phyloP scores from a whole-genome alignment of 2,329 filamentous ascomycete species.

The Ampelomyces quisqualis region DNA sequence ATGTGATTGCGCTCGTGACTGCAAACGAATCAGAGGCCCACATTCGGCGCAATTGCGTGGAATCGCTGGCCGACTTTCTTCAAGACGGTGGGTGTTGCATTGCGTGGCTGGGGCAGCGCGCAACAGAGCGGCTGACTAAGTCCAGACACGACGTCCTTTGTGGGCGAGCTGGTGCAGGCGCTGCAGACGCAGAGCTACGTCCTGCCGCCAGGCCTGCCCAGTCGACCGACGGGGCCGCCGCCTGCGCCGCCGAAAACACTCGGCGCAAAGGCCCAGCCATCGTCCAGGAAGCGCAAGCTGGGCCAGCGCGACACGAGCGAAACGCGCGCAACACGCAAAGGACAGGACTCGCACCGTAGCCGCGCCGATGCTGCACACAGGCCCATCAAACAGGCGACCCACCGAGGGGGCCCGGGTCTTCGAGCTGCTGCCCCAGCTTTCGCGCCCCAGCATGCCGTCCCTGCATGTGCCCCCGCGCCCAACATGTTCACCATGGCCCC shows the following conservation, averaged over 20 bases:
- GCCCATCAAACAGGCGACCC: slow-evolving; percentile 58
- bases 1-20: slow-evolving; percentile 74
- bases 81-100: slow-evolving; percentile 58
- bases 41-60: slow-evolving; percentile 67
- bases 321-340: slow-evolving; percentile 38
- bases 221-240: slow-evolving; percentile 14
- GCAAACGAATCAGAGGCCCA: slow-evolving; percentile 62
- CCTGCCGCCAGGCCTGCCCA: slow-evolving; percentile 19
- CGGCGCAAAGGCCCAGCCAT: too few species aligned
- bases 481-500: slow-evolving; percentile 12
- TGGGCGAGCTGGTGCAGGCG: slow-evolving; percentile 68
- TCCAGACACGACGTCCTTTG: slow-evolving; percentile 61
- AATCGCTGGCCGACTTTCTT: slow-evolving; percentile 74
- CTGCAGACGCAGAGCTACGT: slow-evolving; percentile 57
- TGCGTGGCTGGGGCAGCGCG: neutral
- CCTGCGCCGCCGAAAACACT: slow-evolving; percentile 9
- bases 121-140: slow-evolving; percentile 10
- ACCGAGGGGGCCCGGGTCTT: slow-evolving; percentile 44
- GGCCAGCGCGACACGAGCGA: slow-evolving; percentile 56
- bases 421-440: slow-evolving; percentile 6
- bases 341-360: slow-evolving; percentile 44
- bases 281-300: slow-evolving; percentile 58
- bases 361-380: slow-evolving; percentile 43
- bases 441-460: slow-evolving; percentile 9
- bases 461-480: slow-evolving; percentile 9